Evolutionary conservation across 164 flowering plant species (phyloP), one percentile per base, ranked within the genome.

Genomic region (Umbilicus rupestris): DNA sequence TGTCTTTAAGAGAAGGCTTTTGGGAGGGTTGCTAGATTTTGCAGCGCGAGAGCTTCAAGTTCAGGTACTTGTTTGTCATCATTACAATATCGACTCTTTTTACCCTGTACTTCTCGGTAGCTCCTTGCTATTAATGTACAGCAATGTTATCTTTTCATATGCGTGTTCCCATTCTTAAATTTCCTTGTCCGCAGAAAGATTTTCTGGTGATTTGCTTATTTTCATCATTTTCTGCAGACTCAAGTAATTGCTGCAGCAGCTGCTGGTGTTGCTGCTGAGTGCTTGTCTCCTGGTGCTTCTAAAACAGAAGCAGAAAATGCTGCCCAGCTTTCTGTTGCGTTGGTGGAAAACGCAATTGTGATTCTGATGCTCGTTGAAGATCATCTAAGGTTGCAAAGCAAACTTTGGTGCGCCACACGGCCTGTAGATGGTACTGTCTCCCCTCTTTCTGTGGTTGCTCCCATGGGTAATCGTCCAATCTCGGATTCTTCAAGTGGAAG

Each of bases 231-330:
- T 66, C 75, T 47, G 74, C 92, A 95, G 99, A 95, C 97, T 73
- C 97, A 95, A 85, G 87, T 95, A 67, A 95, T 95, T 83, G 99
- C 99, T 72, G 97, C 97, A 30, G 99, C 97, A 2, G 93, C 99
- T 72, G 99, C 99, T 84, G 98, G 97, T 75, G 98, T 92, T 75
- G 99, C 97, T 26, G 94, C 99, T 62, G 97, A 81, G 78, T 93
- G 98, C 58, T 79, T 92, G 71, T 81, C 97, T 39, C 97, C 99
- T 33, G 74, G 70, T 74, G 88, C 80, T 69, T 82, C 99, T 24
- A 95, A 82, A 81, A 81, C 76, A 39, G 97, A 86, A 78, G 99
- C 98, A 66, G 97, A 90, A 46, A 83, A 80, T 86, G 97, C 97
- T 70, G 89, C 99, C 47, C 97, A 92, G 78, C 96, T 90, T 73